These are phyloP conservation scores for Nematocida sp. DNA, from an alignment of 371 early-diverging fungal genomes.

Conservation along the genomic window DNA sequence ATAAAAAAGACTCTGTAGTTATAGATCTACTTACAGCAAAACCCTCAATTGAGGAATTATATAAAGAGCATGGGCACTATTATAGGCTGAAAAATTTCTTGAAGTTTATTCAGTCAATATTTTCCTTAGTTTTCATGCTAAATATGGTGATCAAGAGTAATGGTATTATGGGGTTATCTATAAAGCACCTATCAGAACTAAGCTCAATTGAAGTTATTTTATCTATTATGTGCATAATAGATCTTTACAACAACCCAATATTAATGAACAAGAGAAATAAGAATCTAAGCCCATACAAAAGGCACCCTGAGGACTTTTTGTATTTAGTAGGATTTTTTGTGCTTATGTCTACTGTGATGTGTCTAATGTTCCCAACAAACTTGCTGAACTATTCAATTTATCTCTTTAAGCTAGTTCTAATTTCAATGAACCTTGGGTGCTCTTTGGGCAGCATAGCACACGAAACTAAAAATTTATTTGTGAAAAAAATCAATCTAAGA, in stretches of 20 bases:
- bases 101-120: neutral
- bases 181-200: neutral
- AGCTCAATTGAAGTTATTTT: neutral
- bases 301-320: neutral
- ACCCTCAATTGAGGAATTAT: neutral
- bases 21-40: neutral
- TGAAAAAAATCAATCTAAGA: neutral
- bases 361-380: neutral
- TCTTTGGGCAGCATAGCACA: neutral
- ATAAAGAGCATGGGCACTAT: neutral
- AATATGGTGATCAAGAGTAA: neutral
- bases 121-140: neutral
- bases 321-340: constrained; percentile 2
- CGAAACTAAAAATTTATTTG: neutral
- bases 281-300: neutral
- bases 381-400: constrained; percentile 1
- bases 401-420: neutral
- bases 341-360: neutral
- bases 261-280: neutral
- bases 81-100: neutral
- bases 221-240: neutral
- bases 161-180: neutral
- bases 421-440: neutral
- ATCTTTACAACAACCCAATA: neutral
- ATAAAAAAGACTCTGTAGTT: neutral